phyloP scores from a whole-genome alignment of 169 alveolate species.

The Perkinsus marinus region DNA sequence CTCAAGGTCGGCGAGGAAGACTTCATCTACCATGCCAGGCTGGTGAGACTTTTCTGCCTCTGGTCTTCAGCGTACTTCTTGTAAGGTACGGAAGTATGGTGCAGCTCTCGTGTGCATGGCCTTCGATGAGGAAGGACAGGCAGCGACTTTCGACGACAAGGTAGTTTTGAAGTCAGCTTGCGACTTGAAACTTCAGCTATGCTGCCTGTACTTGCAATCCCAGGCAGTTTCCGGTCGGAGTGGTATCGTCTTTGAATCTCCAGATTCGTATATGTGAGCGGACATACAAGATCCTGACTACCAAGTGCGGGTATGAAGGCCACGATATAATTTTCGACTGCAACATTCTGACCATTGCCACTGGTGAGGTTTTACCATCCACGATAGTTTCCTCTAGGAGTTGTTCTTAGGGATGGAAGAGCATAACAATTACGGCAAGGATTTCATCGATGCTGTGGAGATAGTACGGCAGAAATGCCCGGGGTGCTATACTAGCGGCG shows the following conservation, averaged over 20 bases:
- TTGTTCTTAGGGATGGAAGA: constrained; percentile 33
- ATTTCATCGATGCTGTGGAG: constrained; percentile 44
- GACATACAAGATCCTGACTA: constrained; percentile 29
- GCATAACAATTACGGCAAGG: constrained; percentile 42
- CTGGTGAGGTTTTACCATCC: constrained; percentile 9
- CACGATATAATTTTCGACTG: constrained; percentile 50
- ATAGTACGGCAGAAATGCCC: constrained; percentile 11
- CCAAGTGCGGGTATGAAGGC: constrained; percentile 29
- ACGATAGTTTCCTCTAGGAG: not conserved
- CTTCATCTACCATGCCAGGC: constrained; percentile 34
- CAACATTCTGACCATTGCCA: constrained; percentile 51
- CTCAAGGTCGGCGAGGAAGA: constrained; percentile 53
- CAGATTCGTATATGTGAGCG: constrained; percentile 33
- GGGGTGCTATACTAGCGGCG: constrained; percentile 1
- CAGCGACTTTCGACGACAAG: constrained; percentile 43
- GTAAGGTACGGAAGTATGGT: constrained; percentile 21
- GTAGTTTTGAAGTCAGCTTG: not conserved
- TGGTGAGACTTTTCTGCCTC: constrained; percentile 6
- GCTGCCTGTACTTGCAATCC: too few species aligned
- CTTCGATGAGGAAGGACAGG: constrained; percentile 58
- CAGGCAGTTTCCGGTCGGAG: too few species aligned
- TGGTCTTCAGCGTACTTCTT: not conserved
- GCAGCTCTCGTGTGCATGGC: constrained; percentile 58
- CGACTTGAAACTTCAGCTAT: too few species aligned
- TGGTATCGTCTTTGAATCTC: too few species aligned